Base-by-base conservation (phyloP, 83 land plant genomes). In the Picea engelmannii region DNA sequence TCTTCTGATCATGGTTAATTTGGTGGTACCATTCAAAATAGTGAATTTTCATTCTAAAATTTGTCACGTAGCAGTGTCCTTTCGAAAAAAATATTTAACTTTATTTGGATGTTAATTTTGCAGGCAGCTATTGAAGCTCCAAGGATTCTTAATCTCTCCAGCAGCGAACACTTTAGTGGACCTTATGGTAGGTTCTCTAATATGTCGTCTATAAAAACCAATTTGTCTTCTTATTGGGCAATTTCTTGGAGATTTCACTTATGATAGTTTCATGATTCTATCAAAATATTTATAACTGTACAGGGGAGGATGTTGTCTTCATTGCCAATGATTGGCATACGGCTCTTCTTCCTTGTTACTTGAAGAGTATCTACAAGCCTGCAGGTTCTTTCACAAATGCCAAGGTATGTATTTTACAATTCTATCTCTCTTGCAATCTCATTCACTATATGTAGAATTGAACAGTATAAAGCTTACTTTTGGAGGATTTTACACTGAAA, bases 251-350 rank as follows among this genome's bases (percentile, higher is more conserved):
- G 18, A 21, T 74, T 81, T 60, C 23, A 7, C 15, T 2, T 55
- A 55, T 3, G 59, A 55, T 55, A 52, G 58, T 58, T 21, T 16
- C 16, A 59, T 60, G 40, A 20, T 58, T 59, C 44, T 58, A 6
- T 7, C 18, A 35, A 58, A 24, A 16, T 21, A 21, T 17, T 78
- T 78, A 23, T 58, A 78, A 78, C 44, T 60, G 65, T 6, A 25
- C 87, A 97, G 99, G 99, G 60, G 99, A 97, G 76, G 91, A 95
- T 88, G 99, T 97, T 71, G 85, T 94, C 35, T 97, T 97, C 84
- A 78, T 95, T 81, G 93, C 93, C 25, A 97, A 97, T 86, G 99
- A 97, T 81, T 97, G 99, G 99, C 99, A 97, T 86, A 93, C 99
- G 58, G 95, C 94, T 63, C 88, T 92, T 42, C 90, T 95, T 78